Evolutionary conservation across 495 filamentous ascomycete genomes (phyloP), one percentile per base, ranked within the genome.

Genomic region (Penicillium cataractarum): DNA sequence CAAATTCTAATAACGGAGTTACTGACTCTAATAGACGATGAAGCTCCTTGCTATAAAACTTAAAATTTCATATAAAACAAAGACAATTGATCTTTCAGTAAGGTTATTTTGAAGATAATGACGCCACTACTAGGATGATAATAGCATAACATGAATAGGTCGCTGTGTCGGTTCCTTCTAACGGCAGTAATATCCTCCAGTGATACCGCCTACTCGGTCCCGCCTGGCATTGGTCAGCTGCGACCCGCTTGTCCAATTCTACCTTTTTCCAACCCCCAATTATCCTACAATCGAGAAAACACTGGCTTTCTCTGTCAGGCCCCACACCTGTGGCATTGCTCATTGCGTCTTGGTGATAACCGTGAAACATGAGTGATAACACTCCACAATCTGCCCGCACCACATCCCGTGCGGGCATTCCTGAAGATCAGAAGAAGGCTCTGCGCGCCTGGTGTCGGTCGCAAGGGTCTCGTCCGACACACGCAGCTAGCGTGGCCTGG

Each of bases 361-460:
- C 13, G 24, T 6, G 8, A 7, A 21, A 2, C 10, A 46, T 46
- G 42, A 52, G 31, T 35, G 15, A 21, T 6, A 12, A 35, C 3
- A 54, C n/a, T 17, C 51, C 51, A 9, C 29, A 22, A 29, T 54
- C 51, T 3, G 19, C 19, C 21, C 42, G 19, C 3, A 10, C 17
- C 2, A 29, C 15, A n/a, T 6, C 27, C 8, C 56, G 44, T 4
- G 56, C 26, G 4, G 44, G 42, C 13, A 49, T 58, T 26, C 33
- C 42, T 4, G 56, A 58, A 24, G 21, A 22, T 22, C 62, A 60
- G 15, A 64, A 60, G 31, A 46, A 64, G 32, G 56, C 56, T n/a
- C 62, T 64, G n/a, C 62, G 62, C 13, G 42, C 29, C 40, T 64
- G 62, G 62, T 31, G 17, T 17, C 19, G 21, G 24, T 33, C 27